Evolutionary conservation across 805 yeast species (phyloP), one percentile per base, ranked within the genome.

Genomic region (Metschnikowia aberdeeniae): DNA sequence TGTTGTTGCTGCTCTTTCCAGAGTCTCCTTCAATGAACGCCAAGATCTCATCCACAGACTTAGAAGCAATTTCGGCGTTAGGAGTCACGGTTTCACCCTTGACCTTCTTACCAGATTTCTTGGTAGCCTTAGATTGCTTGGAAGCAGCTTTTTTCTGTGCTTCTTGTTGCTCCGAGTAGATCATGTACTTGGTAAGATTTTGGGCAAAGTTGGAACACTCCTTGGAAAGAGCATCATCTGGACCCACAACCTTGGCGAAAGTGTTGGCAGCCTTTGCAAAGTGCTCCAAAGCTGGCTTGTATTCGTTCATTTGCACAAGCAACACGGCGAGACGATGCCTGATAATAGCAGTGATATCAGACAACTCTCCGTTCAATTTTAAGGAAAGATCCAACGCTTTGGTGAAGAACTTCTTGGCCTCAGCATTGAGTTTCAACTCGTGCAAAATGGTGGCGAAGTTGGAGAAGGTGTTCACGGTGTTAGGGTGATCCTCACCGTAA

Each of bases 1-100:
- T 44, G 42, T 47, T 47, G 20, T 49, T 54, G 17, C 52, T 32
- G 43, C 49, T 51, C 52, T 66, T 63, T 40, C 62, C 62, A 14
- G 36, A 44, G 32, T 42, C 43, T 13, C 61, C 92, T 61, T 82
- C 84, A 57, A 87, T 84, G 58, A 80, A 87, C 49, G 74, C 72
- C 65, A 87, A 68, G 47, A 87, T 73, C 48, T 85, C 95, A 43
- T 84, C 92, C 43, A 86, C 76, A 14, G 88, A 80, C 63, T 82
- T 76, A 43, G 71, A 66, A 6, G 86, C 82, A 49, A 86, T 70
- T 30, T 76, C 78, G 13, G 85, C 80, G 53, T 75, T 70, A 11
- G 64, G 54, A 32, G 74, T 49, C 22, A 54, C 49, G 37, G 22
- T 29, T 7, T 19, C 39, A 31, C 47, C 40, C 19, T 40, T 41